Percentiles rank a stretch among this genome's conserved stretches.
These are phyloP conservation scores for Endotrypanum monterogeii DNA, from an alignment of 208 protist species.

Conservation along the genomic window DNA sequence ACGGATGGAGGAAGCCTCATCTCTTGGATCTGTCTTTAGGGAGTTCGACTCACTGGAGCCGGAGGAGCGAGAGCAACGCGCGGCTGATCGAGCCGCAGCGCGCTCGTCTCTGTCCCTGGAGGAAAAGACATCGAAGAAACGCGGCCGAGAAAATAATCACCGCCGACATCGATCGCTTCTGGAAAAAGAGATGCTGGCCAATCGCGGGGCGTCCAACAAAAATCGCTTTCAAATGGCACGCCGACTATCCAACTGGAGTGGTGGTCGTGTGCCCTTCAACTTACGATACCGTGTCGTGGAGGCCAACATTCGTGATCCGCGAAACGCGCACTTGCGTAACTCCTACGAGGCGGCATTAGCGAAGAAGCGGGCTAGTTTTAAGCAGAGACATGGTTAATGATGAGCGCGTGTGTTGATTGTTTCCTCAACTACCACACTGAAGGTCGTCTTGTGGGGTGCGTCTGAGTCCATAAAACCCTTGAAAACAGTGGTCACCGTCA, in stretches of 20 bases:
- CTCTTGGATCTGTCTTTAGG: constrained; percentile 55
- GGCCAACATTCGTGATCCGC: constrained; percentile 75
- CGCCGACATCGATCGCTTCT: constrained; percentile 43
- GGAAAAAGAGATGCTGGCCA: constrained; percentile 54
- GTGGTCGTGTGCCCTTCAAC: constrained; percentile 86
- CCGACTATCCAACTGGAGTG: constrained; percentile 63
- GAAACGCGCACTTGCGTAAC: constrained; percentile 50
- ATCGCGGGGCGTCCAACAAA: constrained; percentile 70
- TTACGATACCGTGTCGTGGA: constrained; percentile 84
- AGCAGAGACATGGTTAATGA: constrained; percentile 25
- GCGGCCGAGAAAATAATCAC: neutral
- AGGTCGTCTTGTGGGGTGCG: neutral
- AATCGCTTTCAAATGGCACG: constrained; percentile 64
- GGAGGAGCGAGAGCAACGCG: constrained; percentile 30
- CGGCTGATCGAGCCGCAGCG: constrained; percentile 21
- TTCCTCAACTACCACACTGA: neutral
- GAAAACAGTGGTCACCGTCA: neutral
- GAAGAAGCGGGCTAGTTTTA: constrained; percentile 65
- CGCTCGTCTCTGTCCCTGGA: constrained; percentile 19
- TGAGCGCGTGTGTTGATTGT: neutral
- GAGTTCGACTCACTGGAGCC: constrained; percentile 78
- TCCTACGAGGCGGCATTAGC: constrained; percentile 53
- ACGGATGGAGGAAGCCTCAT: constrained; percentile 62
- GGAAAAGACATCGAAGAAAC: neutral
- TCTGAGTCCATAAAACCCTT: neutral